These are phyloP conservation scores for Phyllosticta citrichinensis DNA, from an alignment of 2,329 filamentous ascomycete genomes.

Conservation along the genomic window DNA sequence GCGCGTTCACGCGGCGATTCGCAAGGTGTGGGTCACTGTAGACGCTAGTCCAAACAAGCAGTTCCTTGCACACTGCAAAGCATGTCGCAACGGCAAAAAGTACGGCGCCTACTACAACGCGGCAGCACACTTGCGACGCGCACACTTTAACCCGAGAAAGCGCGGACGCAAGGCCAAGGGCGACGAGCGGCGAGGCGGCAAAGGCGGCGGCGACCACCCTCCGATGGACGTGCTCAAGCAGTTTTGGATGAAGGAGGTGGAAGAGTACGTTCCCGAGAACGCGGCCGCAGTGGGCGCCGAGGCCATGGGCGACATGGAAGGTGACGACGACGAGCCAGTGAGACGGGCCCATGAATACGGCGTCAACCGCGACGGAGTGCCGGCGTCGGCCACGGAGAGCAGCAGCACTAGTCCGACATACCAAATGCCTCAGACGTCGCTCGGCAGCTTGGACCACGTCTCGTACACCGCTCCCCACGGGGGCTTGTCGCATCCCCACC, in stretches of 20 bases:
- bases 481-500: neutral
- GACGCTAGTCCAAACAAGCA: constrained; percentile 49
- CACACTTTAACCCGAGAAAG: constrained; percentile 70
- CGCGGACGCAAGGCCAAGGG: constrained; percentile 47
- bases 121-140: constrained; percentile 76
- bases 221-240: constrained; percentile 51
- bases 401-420: neutral
- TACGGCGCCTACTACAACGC: constrained; percentile 95
- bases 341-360: constrained; percentile 3
- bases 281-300: neutral
- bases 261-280: constrained; percentile 31
- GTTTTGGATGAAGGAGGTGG: constrained; percentile 49
- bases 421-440: constrained; percentile 1
- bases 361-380: constrained; percentile 4
- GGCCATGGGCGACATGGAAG: neutral
- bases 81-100: constrained; percentile 64
- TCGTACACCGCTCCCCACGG: neutral
- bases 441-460: neutral
- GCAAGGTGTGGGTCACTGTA: constrained; percentile 54
- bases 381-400: constrained; percentile 1
- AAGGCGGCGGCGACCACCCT: constrained; percentile 52
- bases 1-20: constrained; percentile 53
- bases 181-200: constrained; percentile 50
- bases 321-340: constrained; percentile 10
- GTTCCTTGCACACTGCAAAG: constrained; percentile 73